These are phyloP conservation scores for Botrytis squamosa DNA, from an alignment of 2,329 filamentous ascomycete species.

Conservation along the genomic window DNA sequence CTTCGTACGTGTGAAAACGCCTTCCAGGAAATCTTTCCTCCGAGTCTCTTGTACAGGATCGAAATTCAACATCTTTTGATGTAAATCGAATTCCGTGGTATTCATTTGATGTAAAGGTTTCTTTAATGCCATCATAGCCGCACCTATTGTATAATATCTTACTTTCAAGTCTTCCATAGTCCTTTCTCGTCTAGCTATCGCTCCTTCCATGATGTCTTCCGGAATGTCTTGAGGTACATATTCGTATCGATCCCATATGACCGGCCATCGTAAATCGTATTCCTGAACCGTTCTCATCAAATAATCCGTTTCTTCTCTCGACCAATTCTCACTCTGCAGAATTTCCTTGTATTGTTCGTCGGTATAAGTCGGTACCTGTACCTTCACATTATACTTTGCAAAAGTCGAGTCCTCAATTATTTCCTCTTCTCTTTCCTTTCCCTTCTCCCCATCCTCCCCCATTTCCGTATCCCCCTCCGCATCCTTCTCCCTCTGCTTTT, in stretches of 20 bases:
- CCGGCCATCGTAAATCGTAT: constrained; percentile 84
- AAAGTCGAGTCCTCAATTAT: constrained; percentile 62
- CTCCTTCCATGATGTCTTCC: not conserved
- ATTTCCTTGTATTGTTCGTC: constrained; percentile 81
- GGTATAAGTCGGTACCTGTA: constrained; percentile 76
- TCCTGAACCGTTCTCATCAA: constrained; percentile 72
- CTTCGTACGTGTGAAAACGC: constrained; percentile 73
- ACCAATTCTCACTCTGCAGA: constrained; percentile 76
- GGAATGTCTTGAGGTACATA: constrained; percentile 49
- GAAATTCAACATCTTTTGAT: constrained; percentile 85
- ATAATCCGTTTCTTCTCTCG: constrained; percentile 91
- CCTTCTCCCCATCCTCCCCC: constrained; percentile 41
- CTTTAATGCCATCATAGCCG: constrained; percentile 75
- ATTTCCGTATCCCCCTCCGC: constrained; percentile 44
- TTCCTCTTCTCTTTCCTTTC: constrained; percentile 20
- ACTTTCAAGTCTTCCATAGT: constrained; percentile 89
- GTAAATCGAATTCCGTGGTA: constrained; percentile 74
- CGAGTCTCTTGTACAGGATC: constrained; percentile 74
- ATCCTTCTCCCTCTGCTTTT: constrained; percentile 43
- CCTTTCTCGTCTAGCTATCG: constrained; percentile 50
- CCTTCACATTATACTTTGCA: constrained; percentile 82
- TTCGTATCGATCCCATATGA: constrained; percentile 92
- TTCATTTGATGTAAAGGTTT: constrained; percentile 87
- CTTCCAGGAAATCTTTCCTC: constrained; percentile 81
- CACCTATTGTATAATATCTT: constrained; percentile 84